Conservation (phyloP, 2,329 filamentous ascomycete genomes). For the Fusarium vanettenii region DNA sequence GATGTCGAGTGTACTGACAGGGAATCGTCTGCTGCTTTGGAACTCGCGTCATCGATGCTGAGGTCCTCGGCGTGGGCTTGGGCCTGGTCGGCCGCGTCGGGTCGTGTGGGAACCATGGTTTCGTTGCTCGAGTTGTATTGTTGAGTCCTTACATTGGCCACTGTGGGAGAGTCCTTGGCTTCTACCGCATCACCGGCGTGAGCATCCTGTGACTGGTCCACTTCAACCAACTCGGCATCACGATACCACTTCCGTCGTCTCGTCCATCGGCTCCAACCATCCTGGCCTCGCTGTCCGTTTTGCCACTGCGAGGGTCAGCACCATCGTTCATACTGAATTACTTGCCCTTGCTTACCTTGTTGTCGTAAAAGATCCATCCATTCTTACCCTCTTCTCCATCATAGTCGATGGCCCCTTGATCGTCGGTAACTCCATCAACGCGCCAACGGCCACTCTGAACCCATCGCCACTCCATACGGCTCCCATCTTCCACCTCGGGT, state of each 20-base stretch:
- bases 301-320: slow-evolving; percentile 74
- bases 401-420: slow-evolving; percentile 57
- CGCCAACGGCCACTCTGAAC: slow-evolving; percentile 87
- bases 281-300: slow-evolving; percentile 82
- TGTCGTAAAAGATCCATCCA: slow-evolving; percentile 98
- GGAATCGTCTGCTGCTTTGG: slow-evolving; percentile 54
- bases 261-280: slow-evolving; percentile 96
- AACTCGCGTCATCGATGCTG: slow-evolving; percentile 41
- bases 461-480: slow-evolving; percentile 76
- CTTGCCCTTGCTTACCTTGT: slow-evolving; percentile 72
- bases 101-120: slow-evolving; percentile 49
- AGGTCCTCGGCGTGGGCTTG: slow-evolving; percentile 42
- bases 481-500: slow-evolving; percentile 70
- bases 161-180: slow-evolving; percentile 40
- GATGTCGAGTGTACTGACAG: slow-evolving; percentile 61
- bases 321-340: accelerated
- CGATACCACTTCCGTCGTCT: slow-evolving; percentile 95
- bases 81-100: slow-evolving; percentile 40
- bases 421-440: slow-evolving; percentile 78
- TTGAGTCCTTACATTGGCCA: slow-evolving; percentile 40
- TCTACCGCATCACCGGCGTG: slow-evolving; percentile 55
- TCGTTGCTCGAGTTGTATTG: slow-evolving; percentile 52
- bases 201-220: slow-evolving; percentile 51
- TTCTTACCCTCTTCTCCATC: slow-evolving; percentile 71
- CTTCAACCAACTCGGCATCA: slow-evolving; percentile 93